Percentiles rank a stretch among this genome's conserved stretches.
Conservation (phyloP, 2,329 filamentous ascomycete species). For the Colletotrichum sp. region DNA sequence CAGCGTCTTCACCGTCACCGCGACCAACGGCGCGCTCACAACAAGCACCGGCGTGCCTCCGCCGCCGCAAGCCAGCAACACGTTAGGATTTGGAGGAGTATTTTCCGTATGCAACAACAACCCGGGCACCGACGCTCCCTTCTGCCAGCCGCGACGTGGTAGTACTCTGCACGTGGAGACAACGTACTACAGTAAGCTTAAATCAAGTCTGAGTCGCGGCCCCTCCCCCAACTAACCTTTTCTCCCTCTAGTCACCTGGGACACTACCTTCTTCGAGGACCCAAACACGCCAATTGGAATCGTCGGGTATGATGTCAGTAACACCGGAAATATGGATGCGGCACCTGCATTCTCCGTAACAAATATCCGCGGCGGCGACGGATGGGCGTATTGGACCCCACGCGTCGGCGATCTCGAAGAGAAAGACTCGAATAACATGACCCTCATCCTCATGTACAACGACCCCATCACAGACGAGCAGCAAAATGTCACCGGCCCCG, state of each 20-base stretch:
- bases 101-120: conserved; percentile 31
- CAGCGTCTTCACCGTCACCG: conserved; percentile 33
- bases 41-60: conserved; percentile 36
- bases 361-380: conserved; percentile 26
- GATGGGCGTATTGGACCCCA: conserved; percentile 32
- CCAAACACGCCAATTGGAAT: conserved; percentile 24
- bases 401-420: conserved; percentile 27
- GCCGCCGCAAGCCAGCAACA: conserved; percentile 32
- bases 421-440: conserved; percentile 13
- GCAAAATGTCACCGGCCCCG: conserved; percentile 25
- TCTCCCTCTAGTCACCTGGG: conserved; percentile 35
- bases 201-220: background rate
- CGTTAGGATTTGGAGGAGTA: conserved; percentile 29
- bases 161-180: conserved; percentile 30
- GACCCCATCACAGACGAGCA: conserved; percentile 20
- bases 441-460: conserved; percentile 27
- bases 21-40: conserved; percentile 23
- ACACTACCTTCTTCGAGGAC: conserved; percentile 28
- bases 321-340: conserved; percentile 9
- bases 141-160: conserved; percentile 36
- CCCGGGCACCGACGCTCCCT: conserved; percentile 30
- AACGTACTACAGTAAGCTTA: conserved; percentile 37
- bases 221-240: background rate
- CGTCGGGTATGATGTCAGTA: conserved; percentile 16
- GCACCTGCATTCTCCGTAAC: conserved; percentile 21